Conservation (phyloP, 1,139 yeast genomes). For the Yamadazyma atmosphaerica region DNA sequence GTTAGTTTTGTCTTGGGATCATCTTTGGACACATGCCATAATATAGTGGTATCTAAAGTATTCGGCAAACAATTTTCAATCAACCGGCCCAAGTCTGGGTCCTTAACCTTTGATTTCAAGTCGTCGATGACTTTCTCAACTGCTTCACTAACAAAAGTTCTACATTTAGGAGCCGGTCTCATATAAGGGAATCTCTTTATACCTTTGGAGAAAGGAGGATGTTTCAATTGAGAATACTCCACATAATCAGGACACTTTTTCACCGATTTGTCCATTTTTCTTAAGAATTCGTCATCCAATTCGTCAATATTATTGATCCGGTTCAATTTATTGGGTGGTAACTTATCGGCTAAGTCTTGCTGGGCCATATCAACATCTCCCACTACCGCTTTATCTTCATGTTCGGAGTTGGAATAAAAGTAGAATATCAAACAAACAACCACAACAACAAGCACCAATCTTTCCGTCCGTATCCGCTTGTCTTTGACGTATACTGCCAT, state of each 20-base stretch:
- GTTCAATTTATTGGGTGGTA: background rate
- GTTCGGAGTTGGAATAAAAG: background rate
- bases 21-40: constrained; percentile 53
- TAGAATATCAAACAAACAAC: background rate
- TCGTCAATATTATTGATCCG: constrained; percentile 1
- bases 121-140: constrained; percentile 65
- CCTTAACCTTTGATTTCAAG: constrained; percentile 48
- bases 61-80: constrained; percentile 86
- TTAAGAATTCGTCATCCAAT: constrained; percentile 14
- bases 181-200: constrained; percentile 60
- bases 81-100: constrained; percentile 69
- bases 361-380: background rate
- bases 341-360: background rate
- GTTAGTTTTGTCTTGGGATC: constrained; percentile 14
- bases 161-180: constrained; percentile 70
- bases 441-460: constrained; percentile 2
- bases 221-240: constrained; percentile 40
- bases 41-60: constrained; percentile 82
- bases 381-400: background rate
- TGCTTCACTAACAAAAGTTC: constrained; percentile 65
- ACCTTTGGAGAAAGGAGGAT: constrained; percentile 53
- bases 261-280: constrained; percentile 20
- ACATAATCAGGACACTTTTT: constrained; percentile 43
- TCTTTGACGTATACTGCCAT: constrained; percentile 5
- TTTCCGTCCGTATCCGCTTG: constrained; percentile 3